Conservation (phyloP, 2,329 filamentous ascomycete species). For the Trichoderma citrinoviride region DNA sequence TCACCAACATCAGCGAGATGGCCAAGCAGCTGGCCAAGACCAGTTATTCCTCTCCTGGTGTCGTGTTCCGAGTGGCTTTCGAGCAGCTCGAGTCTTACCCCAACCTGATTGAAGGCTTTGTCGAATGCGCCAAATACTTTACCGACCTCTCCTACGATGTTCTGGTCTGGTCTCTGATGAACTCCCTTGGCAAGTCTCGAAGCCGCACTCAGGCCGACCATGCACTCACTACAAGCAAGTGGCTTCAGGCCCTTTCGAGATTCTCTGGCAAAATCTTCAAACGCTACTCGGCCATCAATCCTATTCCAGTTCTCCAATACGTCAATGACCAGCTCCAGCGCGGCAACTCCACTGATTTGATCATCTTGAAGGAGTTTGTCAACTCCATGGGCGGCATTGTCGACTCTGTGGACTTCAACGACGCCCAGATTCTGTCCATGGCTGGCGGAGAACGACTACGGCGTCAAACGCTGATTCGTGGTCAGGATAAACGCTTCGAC, state of each 20-base stretch:
- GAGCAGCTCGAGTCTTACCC: constrained; percentile 90
- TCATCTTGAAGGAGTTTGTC: constrained; percentile 87
- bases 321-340: constrained; percentile 78
- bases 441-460: constrained; percentile 79
- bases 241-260: constrained; percentile 85
- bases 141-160: constrained; percentile 91
- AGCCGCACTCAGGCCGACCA: constrained; percentile 62
- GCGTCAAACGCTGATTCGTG: constrained; percentile 73
- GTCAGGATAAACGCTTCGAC: constrained; percentile 79
- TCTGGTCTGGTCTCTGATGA: constrained; percentile 87
- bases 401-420: constrained; percentile 81
- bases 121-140: constrained; percentile 92
- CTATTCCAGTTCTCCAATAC: constrained; percentile 83
- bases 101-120: constrained; percentile 91
- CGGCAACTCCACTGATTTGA: constrained; percentile 85
- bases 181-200: constrained; percentile 61
- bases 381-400: constrained; percentile 92
- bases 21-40: constrained; percentile 86
- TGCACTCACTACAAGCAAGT: constrained; percentile 76
- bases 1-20: constrained; percentile 82
- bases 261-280: constrained; percentile 90
- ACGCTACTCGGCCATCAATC: constrained; percentile 79
- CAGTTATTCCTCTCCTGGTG: constrained; percentile 84
- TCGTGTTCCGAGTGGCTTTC: constrained; percentile 86
- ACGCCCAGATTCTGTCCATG: constrained; percentile 82